Evolutionary conservation across 352 stramenopile species (phyloP), one percentile per base, ranked within the genome.

Genomic region (Phytophthora cactorum): DNA sequence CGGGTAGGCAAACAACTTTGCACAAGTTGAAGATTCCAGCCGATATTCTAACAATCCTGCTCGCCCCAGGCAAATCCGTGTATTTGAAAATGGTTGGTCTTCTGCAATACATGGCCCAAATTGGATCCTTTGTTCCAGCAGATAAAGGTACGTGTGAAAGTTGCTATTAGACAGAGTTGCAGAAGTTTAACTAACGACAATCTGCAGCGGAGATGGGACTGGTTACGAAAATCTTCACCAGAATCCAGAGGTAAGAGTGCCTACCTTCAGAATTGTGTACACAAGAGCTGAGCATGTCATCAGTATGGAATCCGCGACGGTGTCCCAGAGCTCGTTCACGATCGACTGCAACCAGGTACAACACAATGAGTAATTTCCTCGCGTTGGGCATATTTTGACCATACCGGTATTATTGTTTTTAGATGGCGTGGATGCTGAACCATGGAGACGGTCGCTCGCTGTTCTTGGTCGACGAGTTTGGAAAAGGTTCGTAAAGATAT

Each of bases 381-480:
- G n/a, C 17, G 17, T 52, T 12, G 7, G 2, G 14, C 29, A 29
- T 55, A 12, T 29, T 17, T 28, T 63, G 11, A 58, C 4, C 12
- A 58, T 5, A 22, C 22, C 22, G 22, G 22, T 22, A 50, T 41
- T 58, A 27, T 44, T 49, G 5, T 17, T 55, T 10, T 14, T 66
- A 96, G 86, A 85, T 96, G 57, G 82, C 86, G 2, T 84, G 84
- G 69, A 96, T 96, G 89, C 66, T 96, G 0, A 89, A 93, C 52
- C 81, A 95, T 29, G 72, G 74, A 39, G 73, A 84, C 52, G 73
- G 69, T 22, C 70, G 64, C 22, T 89, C 84, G 14, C 53, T 96
- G n/a, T 84, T 94, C 25, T 65, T 96, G 34, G 88, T 96, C 45
- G 89, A 96, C 58, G 89, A 96, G 57, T 96, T 95, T 47, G 89